Percentiles rank a stretch among this genome's conserved stretches.
Evolutionary conservation across 352 stramenopile genomes (phyloP).

Genomic region (Halophytophthora polymorphica): DNA sequence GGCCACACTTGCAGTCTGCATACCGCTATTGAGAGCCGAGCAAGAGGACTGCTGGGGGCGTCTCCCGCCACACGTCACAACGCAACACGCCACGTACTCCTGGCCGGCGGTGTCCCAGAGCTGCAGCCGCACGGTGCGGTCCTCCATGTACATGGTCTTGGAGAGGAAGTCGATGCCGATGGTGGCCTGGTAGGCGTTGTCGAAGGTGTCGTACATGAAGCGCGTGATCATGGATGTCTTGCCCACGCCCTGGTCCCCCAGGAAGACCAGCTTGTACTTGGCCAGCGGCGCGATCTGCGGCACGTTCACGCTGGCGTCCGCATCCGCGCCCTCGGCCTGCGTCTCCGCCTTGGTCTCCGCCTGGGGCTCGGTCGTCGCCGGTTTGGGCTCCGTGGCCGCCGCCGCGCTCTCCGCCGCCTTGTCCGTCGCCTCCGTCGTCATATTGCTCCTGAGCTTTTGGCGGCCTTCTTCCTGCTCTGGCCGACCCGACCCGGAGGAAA

Average conservation of each 20-base stretch:
- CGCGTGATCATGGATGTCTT: constrained; percentile 99
- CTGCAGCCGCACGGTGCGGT: constrained; percentile 97
- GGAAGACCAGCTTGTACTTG: constrained; percentile 95
- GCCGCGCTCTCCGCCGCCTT: constrained; percentile 18
- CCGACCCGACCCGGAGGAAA: not conserved
- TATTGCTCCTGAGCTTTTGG: constrained; percentile 12
- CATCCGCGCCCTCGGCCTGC: constrained; percentile 7
- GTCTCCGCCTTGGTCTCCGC: constrained; percentile 1
- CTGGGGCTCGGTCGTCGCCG: constrained; percentile 2
- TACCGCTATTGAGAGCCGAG: not conserved
- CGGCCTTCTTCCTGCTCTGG: not conserved
- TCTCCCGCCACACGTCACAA: constrained; percentile 1
- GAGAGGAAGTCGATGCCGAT: constrained; percentile 99
- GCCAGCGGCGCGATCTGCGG: constrained; percentile 88
- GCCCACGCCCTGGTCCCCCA: constrained; percentile 97
- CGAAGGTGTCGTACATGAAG: constrained; percentile 99
- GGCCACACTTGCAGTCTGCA: no score
- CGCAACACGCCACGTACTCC: constrained; percentile 62
- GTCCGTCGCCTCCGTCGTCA: constrained; percentile 25
- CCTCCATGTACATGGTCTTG: constrained; percentile 99
- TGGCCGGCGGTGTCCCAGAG: constrained; percentile 99
- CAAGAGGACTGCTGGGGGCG: not conserved
- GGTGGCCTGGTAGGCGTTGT: constrained; percentile 97
- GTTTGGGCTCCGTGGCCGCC: not conserved
- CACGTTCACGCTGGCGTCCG: constrained; percentile 44